These are phyloP conservation scores for Penicillium pulvis DNA, from an alignment of 495 filamentous ascomycete species.

Conservation along the genomic window DNA sequence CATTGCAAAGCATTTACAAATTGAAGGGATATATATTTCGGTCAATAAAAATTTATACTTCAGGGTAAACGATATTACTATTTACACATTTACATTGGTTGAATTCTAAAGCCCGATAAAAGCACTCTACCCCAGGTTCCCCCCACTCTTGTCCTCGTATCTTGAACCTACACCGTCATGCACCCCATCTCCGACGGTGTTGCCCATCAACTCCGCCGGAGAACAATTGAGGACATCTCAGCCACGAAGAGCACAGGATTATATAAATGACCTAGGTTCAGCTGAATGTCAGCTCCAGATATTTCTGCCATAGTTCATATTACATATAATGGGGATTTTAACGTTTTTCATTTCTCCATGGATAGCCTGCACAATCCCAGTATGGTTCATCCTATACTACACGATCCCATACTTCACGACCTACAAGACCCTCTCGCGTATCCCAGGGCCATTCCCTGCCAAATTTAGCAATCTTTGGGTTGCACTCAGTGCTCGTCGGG, in stretches of 20 bases:
- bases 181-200: constrained; percentile 10
- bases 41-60: background rate
- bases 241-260: background rate
- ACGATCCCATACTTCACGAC: constrained; percentile 26
- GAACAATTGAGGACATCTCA: background rate
- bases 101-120: too few species aligned
- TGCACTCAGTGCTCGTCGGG: constrained; percentile 22
- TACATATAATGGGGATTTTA: constrained; percentile 15
- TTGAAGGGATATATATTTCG: background rate
- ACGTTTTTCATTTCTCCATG: constrained; percentile 20
- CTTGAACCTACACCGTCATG: background rate
- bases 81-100: background rate
- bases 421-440: constrained; percentile 11
- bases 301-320: background rate
- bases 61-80: too few species aligned
- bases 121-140: background rate
- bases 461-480: constrained; percentile 33
- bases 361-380: constrained; percentile 13
- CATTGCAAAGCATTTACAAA: background rate
- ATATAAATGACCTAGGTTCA: background rate
- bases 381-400: constrained; percentile 26
- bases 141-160: constrained; percentile 1
- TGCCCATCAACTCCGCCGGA: constrained; percentile 4
- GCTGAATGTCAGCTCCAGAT: background rate
- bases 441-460: constrained; percentile 27